A percentile compares a stretch with the other conserved stretches of the same genome.
phyloP scores from a whole-genome alignment of 495 filamentous ascomycete genomes.

The Lasiosphaeria ovina region DNA sequence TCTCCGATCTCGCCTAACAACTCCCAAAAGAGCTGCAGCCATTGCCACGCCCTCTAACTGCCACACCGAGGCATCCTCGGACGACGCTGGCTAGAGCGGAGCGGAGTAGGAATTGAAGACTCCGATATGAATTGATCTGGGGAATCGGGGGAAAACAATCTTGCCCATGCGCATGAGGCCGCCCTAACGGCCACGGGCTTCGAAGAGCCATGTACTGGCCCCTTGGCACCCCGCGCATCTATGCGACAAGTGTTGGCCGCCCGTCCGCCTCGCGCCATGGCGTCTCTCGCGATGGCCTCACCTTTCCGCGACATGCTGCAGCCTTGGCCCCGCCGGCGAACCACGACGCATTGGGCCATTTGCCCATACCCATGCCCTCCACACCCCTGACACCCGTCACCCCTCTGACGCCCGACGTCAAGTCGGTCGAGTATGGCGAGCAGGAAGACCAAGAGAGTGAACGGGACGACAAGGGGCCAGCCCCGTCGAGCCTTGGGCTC shows the following conservation, averaged over 20 bases:
- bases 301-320: slow-evolving; percentile 31
- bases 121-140: slow-evolving; percentile 30
- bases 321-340: slow-evolving; percentile 21
- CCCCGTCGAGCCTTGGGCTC: slow-evolving; percentile 21
- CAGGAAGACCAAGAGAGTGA: slow-evolving; percentile 29
- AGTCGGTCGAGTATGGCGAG: slow-evolving; percentile 50
- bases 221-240: slow-evolving; percentile 83
- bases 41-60: no score
- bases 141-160: slow-evolving; percentile 8
- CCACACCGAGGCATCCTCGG: no score
- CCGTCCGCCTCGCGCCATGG: slow-evolving; percentile 42
- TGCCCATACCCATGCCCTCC: slow-evolving; percentile 25
- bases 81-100: no score
- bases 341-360: slow-evolving; percentile 26
- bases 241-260: slow-evolving; percentile 65
- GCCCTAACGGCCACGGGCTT: slow-evolving; percentile 28
- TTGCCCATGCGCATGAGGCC: slow-evolving; percentile 28
- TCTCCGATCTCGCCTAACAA: no score
- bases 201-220: slow-evolving; percentile 88
- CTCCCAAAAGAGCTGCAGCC: no score
- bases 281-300: slow-evolving; percentile 45
- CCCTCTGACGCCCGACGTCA: slow-evolving; percentile 51
- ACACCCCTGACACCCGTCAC: slow-evolving; percentile 45
- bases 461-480: slow-evolving; percentile 12
- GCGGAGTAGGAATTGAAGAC: no score